phyloP scores from a whole-genome alignment of 1,284 basidiomycete genomes.

The Amylostereum chailletii region DNA sequence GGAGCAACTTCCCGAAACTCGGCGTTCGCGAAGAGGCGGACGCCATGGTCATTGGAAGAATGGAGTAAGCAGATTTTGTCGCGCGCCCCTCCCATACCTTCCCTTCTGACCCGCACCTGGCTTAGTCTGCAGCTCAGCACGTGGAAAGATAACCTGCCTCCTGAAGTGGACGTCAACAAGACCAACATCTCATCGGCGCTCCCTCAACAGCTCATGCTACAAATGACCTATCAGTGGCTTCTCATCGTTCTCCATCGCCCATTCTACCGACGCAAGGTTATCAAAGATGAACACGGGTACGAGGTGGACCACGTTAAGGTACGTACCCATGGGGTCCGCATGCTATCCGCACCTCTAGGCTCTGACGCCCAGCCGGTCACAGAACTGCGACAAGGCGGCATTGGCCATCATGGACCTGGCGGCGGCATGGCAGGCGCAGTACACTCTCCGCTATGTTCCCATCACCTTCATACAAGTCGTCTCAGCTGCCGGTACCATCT shows the following conservation, averaged over 20 bases:
- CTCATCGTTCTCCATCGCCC: slow-evolving; percentile 59
- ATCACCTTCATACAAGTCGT: slow-evolving; percentile 56
- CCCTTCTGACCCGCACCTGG: neutral
- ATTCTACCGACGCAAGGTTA: slow-evolving; percentile 45
- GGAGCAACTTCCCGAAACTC: slow-evolving; percentile 20
- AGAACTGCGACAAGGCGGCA: slow-evolving; percentile 60
- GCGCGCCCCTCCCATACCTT: neutral
- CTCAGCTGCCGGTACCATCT: slow-evolving; percentile 61
- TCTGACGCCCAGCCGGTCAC: neutral
- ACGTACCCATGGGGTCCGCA: slow-evolving; percentile 11
- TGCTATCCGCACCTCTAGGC: slow-evolving; percentile 6
- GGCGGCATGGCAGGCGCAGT: slow-evolving; percentile 45
- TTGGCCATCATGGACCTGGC: slow-evolving; percentile 55
- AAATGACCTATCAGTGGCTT: slow-evolving; percentile 56
- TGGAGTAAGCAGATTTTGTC: slow-evolving; percentile 32
- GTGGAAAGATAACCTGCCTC: slow-evolving; percentile 48
- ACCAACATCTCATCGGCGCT: slow-evolving; percentile 39
- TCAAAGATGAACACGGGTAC: slow-evolving; percentile 27
- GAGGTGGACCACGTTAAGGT: slow-evolving; percentile 47
- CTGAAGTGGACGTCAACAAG: slow-evolving; percentile 44
- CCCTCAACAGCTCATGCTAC: slow-evolving; percentile 56
- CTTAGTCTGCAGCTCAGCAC: slow-evolving; percentile 47
- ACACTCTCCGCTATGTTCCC: slow-evolving; percentile 52
- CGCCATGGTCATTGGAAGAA: slow-evolving; percentile 40
- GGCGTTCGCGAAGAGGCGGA: slow-evolving; percentile 29